These are phyloP conservation scores for Tolypocladium capitatum DNA, from an alignment of 2,329 filamentous ascomycete genomes.

Conservation along the genomic window DNA sequence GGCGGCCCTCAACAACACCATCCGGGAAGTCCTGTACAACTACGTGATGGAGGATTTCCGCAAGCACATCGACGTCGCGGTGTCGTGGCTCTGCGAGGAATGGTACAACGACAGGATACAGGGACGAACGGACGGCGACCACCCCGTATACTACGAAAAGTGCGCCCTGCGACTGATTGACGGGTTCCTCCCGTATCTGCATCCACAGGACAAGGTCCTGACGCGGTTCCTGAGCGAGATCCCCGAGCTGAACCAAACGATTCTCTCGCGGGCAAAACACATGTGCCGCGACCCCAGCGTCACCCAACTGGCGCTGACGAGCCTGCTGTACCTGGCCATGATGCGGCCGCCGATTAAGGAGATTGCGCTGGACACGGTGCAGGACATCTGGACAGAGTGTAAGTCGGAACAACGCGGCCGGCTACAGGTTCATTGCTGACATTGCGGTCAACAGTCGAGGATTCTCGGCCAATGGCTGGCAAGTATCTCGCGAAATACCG, in stretches of 20 bases:
- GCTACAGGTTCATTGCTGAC: conserved; percentile 7
- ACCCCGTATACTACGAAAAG: conserved; percentile 58
- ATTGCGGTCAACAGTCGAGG: conserved; percentile 34
- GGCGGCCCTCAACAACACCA: conserved; percentile 48
- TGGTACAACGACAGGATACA: conserved; percentile 78
- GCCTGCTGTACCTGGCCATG: conserved; percentile 53
- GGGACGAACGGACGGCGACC: conserved; percentile 28
- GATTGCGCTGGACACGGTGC: conserved; percentile 49
- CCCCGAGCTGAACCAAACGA: conserved; percentile 58
- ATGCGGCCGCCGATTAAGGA: conserved; percentile 53
- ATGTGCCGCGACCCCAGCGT: conserved; percentile 55
- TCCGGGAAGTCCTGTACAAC: conserved; percentile 68
- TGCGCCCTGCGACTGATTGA: conserved; percentile 76
- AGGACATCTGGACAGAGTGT: conserved; percentile 56
- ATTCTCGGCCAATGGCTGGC: conserved; percentile 46
- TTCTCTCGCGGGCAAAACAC: conserved; percentile 59
- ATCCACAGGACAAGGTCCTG: conserved; percentile 77
- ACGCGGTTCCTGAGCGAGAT: conserved; percentile 88
- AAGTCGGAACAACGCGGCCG: conserved; percentile 18
- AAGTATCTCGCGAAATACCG: conserved; percentile 51
- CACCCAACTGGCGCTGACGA: conserved; percentile 49
- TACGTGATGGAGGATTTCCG: conserved; percentile 91
- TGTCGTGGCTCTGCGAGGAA: conserved; percentile 91
- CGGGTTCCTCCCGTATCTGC: conserved; percentile 80
- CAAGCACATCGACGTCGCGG: conserved; percentile 74